Evolutionary conservation across 352 stramenopile species (phyloP).

Genomic region (Bremia lactucae): DNA sequence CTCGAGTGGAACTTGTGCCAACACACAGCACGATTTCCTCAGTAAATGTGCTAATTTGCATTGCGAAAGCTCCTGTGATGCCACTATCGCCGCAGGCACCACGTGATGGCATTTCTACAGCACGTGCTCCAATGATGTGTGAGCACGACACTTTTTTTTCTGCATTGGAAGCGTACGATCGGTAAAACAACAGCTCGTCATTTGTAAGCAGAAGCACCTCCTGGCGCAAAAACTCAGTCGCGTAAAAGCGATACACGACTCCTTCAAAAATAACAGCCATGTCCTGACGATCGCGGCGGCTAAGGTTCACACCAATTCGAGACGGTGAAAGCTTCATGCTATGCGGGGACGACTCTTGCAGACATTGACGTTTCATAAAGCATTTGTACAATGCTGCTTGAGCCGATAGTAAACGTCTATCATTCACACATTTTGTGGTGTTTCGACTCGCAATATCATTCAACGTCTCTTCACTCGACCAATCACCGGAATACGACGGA

Average conservation of each 20-base stretch:
- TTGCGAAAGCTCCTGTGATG: constrained; percentile 29
- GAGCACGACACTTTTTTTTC: constrained; percentile 38
- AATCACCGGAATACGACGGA: constrained; percentile 16
- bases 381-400: constrained; percentile 55
- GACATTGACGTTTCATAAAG: constrained; percentile 32
- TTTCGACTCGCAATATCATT: constrained; percentile 2
- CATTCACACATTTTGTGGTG: constrained; percentile 9
- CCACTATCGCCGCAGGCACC: constrained; percentile 2
- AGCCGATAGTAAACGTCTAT: constrained; percentile 19
- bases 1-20: constrained; percentile 40
- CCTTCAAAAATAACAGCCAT: constrained; percentile 50
- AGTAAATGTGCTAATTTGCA: constrained; percentile 63
- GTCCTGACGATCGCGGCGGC: constrained; percentile 42
- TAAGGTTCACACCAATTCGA: constrained; percentile 55
- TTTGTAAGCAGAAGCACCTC: constrained; percentile 64
- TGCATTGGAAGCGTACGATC: constrained; percentile 44
- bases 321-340: constrained; percentile 35
- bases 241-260: constrained; percentile 63
- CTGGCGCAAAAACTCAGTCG: constrained; percentile 47
- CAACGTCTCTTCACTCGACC: constrained; percentile 13
- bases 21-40: constrained; percentile 73
- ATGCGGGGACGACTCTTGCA: constrained; percentile 35
- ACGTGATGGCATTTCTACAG: constrained; percentile 20
- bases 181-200: constrained; percentile 48
- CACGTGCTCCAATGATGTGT: constrained; percentile 43